Evolutionary conservation across 2,329 filamentous ascomycete genomes (phyloP).

Genomic region (Gremmenia infestans): DNA sequence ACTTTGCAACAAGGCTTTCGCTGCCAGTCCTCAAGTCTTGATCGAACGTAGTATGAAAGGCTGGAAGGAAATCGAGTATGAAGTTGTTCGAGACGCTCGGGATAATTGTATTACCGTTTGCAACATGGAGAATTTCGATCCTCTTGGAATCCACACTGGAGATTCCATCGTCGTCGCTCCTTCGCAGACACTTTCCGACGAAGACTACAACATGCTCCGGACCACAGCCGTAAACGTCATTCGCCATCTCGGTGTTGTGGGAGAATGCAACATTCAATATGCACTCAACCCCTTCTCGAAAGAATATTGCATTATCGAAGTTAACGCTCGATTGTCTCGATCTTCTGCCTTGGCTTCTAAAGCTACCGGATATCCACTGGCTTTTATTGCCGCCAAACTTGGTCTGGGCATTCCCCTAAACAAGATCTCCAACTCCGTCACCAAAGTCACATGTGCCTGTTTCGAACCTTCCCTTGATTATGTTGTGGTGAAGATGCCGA

Average conservation of each 20-base stretch:
- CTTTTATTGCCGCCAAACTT: constrained; percentile 95
- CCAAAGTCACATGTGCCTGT: constrained; percentile 91
- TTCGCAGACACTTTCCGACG: constrained; percentile 92
- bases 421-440: constrained; percentile 94
- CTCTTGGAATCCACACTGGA: constrained; percentile 94
- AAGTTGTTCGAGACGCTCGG: constrained; percentile 89
- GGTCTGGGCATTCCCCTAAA: constrained; percentile 92
- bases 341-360: constrained; percentile 96
- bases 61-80: constrained; percentile 99
- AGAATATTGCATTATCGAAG: constrained; percentile 99
- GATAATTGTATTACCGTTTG: constrained; percentile 99
- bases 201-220: constrained; percentile 98
- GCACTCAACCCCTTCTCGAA: constrained; percentile 90
- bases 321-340: constrained; percentile 92
- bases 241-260: constrained; percentile 91
- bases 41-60: constrained; percentile 99
- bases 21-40: constrained; percentile 89
- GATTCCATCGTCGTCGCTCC: constrained; percentile 98
- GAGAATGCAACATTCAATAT: constrained; percentile 99
- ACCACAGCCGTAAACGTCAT: constrained; percentile 97
- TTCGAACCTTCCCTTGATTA: constrained; percentile 99
- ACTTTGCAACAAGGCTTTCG: constrained; percentile 91
- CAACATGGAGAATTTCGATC: constrained; percentile 99
- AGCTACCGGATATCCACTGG: constrained; percentile 91
- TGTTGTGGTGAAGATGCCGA: constrained; percentile 96